Base-by-base conservation (phyloP, 768 basidiomycete species). In the Lactarius quietus region DNA sequence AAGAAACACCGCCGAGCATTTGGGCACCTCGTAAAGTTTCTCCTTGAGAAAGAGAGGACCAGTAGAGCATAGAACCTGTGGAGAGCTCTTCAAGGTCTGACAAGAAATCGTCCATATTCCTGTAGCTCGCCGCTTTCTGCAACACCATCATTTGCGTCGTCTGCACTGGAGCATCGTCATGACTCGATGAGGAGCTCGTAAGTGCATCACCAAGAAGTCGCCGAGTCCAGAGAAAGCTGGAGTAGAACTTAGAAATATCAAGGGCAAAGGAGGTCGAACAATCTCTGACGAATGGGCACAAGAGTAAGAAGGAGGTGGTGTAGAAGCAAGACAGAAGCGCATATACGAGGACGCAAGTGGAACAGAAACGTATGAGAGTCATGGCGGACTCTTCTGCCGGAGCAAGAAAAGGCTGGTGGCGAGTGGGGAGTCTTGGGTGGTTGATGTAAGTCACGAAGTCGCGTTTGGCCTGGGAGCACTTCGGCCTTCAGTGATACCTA, bases 201-300 rank as follows among this genome's bases (percentile, higher is more conserved):
- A 61, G 18, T 3, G 36, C 60, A 15, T 39, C 29, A 20, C 48
- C 54, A 15, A 61, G 51, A 51, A 65, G 48, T 28, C 23, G 18
- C 61, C 53, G 55, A 14, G 63, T 54, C 61, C 61, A 65, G 57
- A 61, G 43, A 36, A 61, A 29, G 36, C 52, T 33, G 31, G 54
- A 23, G 26, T 53, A 48, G 18, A 63, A 15, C 36, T 54, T 55
- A 28, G 64, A 55, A 12, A 65, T 23, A n/a, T 68, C 67, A 23
- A 65, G 57, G 20, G 57, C 67, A 33, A 67, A 60, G 38, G 59
- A 48, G 29, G 51, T 41, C 15, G 69, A 62, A 51, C 69, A 70
- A 53, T 68, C 60, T 18, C 9, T 38, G 39, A 70, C 35, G 54
- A 70, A 65, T 23, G 69, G 69, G 31, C 69, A 70, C 23, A 68